Conservation (phyloP, 306 rosid genomes). For the Lupinus albus region DNA sequence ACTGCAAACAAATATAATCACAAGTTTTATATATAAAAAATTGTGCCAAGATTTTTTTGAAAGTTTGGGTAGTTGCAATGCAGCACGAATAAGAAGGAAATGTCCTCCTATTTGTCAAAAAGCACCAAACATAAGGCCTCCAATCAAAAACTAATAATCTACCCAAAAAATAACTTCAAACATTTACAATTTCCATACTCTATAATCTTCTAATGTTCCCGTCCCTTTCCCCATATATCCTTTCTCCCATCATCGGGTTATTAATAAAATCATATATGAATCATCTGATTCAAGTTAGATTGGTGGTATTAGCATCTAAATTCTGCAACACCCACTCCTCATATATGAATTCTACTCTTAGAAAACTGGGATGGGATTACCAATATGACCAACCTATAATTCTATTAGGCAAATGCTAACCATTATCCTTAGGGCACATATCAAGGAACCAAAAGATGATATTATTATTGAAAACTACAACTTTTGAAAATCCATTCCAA, state of each 20-base stretch:
- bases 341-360: background rate
- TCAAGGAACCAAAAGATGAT: too few relatives aligned
- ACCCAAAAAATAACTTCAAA: background rate
- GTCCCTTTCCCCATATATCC: background rate
- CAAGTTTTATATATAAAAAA: background rate
- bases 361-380: background rate
- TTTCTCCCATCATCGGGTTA: background rate
- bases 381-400: background rate
- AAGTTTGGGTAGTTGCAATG: background rate
- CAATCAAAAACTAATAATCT: background rate
- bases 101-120: background rate
- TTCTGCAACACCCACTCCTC: background rate
- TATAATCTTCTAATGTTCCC: background rate
- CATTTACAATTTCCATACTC: background rate
- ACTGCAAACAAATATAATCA: conserved; percentile 53
- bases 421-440: too few relatives aligned
- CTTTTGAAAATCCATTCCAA: too few relatives aligned
- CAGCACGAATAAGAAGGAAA: background rate
- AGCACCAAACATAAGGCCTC: conserved; percentile 10
- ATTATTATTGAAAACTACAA: too few relatives aligned
- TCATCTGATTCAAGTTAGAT: background rate
- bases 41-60: background rate
- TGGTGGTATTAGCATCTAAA: conserved; percentile 13
- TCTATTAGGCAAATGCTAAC: background rate
- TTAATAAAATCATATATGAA: background rate